Evolutionary conservation across 352 stramenopile genomes (phyloP).

Genomic region (Pythium volutum): DNA sequence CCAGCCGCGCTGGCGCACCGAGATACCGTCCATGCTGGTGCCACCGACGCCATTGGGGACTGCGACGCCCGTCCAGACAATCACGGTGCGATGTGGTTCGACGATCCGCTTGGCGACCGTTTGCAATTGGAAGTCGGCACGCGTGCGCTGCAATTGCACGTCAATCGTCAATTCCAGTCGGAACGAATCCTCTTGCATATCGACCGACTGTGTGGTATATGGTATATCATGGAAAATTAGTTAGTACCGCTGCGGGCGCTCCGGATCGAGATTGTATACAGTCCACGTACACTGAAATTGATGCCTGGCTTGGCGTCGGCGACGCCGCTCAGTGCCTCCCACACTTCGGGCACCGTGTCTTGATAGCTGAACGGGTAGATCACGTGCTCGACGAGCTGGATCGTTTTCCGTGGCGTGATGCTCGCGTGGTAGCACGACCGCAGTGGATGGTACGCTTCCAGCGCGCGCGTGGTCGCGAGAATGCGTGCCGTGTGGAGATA

Average conservation of each 20-base stretch:
- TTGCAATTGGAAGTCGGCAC: background rate
- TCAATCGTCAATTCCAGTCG: background rate
- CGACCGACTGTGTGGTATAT: background rate
- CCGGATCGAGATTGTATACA: background rate
- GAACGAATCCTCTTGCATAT: background rate
- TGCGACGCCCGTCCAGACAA: constrained; percentile 8
- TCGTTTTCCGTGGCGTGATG: background rate
- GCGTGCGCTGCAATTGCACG: background rate
- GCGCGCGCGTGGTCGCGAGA: background rate
- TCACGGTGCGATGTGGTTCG: constrained; percentile 5
- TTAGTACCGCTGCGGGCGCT: background rate
- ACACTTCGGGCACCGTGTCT: constrained; percentile 3
- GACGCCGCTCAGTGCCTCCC: constrained; percentile 1
- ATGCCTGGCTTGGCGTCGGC: background rate
- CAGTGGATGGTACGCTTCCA: background rate
- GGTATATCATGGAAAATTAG: background rate
- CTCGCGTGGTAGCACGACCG: background rate
- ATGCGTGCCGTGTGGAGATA: background rate
- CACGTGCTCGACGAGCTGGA: background rate
- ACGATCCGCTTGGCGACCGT: constrained; percentile 3
- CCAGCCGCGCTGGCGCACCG: constrained; percentile 9
- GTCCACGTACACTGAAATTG: background rate
- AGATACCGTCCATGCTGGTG: constrained; percentile 9
- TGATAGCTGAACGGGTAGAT: background rate
- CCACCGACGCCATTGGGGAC: background rate